phyloP scores from a whole-genome alignment of 805 yeast genomes.

The Allodekkera sacchari region DNA sequence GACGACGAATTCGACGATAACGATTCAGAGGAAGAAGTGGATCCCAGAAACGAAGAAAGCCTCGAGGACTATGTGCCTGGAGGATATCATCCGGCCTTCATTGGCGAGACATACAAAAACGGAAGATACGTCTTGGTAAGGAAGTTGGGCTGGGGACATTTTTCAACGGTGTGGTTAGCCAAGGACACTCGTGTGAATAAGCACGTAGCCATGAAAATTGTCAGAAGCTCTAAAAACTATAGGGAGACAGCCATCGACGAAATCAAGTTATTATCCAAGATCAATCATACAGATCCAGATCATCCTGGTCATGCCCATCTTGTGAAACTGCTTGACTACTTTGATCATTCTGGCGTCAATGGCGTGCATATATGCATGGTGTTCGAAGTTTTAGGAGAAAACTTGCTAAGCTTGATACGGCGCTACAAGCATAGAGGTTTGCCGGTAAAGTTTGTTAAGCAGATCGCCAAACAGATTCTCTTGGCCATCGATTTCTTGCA shows the following conservation, averaged over 20 bases:
- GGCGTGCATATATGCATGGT: slow-evolving; percentile 96
- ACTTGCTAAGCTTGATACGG: slow-evolving; percentile 73
- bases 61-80: slow-evolving; percentile 80
- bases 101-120: slow-evolving; percentile 78
- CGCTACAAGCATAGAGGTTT: slow-evolving; percentile 47
- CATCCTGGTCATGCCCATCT: slow-evolving; percentile 82
- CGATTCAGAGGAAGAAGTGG: slow-evolving; percentile 24
- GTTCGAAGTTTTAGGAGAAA: slow-evolving; percentile 94
- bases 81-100: slow-evolving; percentile 90
- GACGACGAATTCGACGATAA: slow-evolving; percentile 28
- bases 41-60: slow-evolving; percentile 68
- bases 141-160: slow-evolving; percentile 98
- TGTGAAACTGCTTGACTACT: slow-evolving; percentile 73
- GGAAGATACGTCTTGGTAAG: slow-evolving; percentile 68
- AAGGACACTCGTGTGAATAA: slow-evolving; percentile 43
- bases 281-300: slow-evolving; percentile 49
- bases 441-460: slow-evolving; percentile 48
- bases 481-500: slow-evolving; percentile 52
- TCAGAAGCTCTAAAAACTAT: slow-evolving; percentile 82
- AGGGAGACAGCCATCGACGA: slow-evolving; percentile 95
- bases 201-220: slow-evolving; percentile 93
- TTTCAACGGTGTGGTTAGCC: slow-evolving; percentile 93
- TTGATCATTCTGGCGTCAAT: slow-evolving; percentile 80
- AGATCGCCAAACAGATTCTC: slow-evolving; percentile 48
- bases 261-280: slow-evolving; percentile 65